phyloP scores from a whole-genome alignment of 1,284 basidiomycete species.

The Ganoderma resinaceum region DNA sequence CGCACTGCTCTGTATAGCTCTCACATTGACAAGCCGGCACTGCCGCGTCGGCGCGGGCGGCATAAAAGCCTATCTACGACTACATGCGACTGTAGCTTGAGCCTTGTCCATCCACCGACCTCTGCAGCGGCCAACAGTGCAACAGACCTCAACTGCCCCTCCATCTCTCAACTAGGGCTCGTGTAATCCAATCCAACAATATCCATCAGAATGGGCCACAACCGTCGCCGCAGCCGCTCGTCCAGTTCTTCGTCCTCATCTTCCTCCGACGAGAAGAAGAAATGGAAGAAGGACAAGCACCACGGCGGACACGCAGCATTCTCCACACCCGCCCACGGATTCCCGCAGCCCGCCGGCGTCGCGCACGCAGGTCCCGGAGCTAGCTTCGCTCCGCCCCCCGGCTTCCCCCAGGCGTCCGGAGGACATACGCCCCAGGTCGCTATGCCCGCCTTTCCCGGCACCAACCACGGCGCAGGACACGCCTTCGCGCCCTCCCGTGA shows the following conservation, averaged over 20 bases:
- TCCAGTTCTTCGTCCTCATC: slow-evolving; percentile 32
- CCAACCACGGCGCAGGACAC: slow-evolving; percentile 21
- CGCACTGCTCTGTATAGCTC: no score
- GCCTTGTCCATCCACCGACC: background rate
- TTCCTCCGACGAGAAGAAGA: slow-evolving; percentile 33
- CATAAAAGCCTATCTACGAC: background rate
- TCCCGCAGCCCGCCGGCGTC: slow-evolving; percentile 12
- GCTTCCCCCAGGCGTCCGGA: background rate
- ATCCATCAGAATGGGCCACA: slow-evolving; percentile 24
- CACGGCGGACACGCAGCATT: slow-evolving; percentile 29
- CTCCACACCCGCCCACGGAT: slow-evolving; percentile 15
- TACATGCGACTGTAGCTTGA: background rate
- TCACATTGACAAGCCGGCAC: background rate
- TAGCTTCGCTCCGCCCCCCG: background rate
- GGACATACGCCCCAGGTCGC: background rate
- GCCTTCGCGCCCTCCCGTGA: slow-evolving; percentile 7
- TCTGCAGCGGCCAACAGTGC: background rate
- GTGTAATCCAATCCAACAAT: background rate
- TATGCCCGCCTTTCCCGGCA: slow-evolving; percentile 21
- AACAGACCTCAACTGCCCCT: background rate
- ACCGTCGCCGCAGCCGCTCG: slow-evolving; percentile 37
- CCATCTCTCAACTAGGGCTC: no score
- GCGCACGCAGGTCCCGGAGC: slow-evolving; percentile 5
- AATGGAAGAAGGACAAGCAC: slow-evolving; percentile 32
- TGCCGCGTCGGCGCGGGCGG: background rate